Evolutionary conservation across 1,284 basidiomycete genomes (phyloP).

Genomic region (Lentinus polychrous): DNA sequence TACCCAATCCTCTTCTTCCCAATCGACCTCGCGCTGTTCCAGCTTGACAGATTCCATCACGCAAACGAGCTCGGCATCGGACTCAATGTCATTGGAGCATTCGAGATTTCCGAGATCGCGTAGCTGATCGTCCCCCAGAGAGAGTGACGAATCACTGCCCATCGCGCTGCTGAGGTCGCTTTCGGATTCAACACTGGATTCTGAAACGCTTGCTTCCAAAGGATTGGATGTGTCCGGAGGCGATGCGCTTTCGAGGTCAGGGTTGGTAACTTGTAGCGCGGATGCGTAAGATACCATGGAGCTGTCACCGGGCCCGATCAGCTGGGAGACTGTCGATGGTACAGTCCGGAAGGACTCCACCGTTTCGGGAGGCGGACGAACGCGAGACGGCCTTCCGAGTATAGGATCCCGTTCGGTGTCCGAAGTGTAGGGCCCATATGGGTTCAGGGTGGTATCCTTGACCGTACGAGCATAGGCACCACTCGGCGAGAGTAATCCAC

Average conservation of each 20-base stretch:
- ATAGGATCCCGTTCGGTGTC: background rate
- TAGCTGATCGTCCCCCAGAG: background rate
- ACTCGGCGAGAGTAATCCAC: conserved; percentile 19
- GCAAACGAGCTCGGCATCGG: conserved; percentile 21
- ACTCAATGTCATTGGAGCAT: conserved; percentile 14
- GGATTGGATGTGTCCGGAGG: background rate
- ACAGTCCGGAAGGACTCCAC: background rate
- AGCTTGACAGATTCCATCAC: conserved; percentile 18
- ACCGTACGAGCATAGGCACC: conserved; percentile 14
- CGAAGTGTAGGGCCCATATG: background rate
- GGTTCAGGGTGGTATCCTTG: conserved; percentile 6
- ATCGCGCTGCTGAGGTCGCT: conserved; percentile 30
- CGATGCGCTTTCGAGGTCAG: background rate
- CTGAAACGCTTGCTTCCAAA: conserved; percentile 9
- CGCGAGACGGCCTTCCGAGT: background rate
- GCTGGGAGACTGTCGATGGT: background rate
- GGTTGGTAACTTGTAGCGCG: conserved; percentile 12
- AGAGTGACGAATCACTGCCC: conserved; percentile 17
- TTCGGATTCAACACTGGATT: conserved; percentile 20
- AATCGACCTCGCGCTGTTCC: conserved; percentile 6
- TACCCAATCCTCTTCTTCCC: background rate
- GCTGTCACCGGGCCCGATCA: background rate
- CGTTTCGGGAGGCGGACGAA: background rate
- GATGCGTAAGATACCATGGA: background rate
- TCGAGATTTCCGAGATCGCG: conserved; percentile 16